Base-by-base conservation (phyloP, 139 green algal species). In the Eudorina sp. region DNA sequence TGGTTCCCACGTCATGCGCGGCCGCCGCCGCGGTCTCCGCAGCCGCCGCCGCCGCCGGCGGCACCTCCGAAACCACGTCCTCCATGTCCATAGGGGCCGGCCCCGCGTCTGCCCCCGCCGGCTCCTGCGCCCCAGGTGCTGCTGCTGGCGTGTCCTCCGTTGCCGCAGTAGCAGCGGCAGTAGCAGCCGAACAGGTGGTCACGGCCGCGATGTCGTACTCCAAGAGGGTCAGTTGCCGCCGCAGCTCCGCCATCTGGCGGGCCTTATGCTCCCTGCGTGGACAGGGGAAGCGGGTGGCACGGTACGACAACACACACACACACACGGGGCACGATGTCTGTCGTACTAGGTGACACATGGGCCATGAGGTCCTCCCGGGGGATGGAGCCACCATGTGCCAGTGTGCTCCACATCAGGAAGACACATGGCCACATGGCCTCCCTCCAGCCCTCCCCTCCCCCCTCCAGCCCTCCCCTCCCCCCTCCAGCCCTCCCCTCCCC, bases 151-250 rank as follows among this genome's bases (percentile, higher is more conserved):
- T 14, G 34, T 9, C 34, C 23, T 36, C n/a, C 41, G 8, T 55
- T 21, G 70, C 70, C 70, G 40, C n/a, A n/a, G n/a, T n/a, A 46
- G 64, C 64, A 9, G 64, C 64, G 18, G n/a, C n/a, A n/a, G 70
- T 18, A 14, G 9, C 40, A 6, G n/a, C 75, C 13, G 75, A 48
- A 40, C 18, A 55, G 62, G 48, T 4, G 19, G 89, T 72, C 80
- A 95, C 94, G 7, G 79, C 68, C 34, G 72, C 45, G 45, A 96
- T 93, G 87, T 97, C 94, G 8, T 84, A 48, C 23, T 97, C 91
- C 79, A 97, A 92, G 19, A 88, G 83, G 7, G 72, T 27, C 80
- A 97, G 90, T 88, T 97, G 92, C 77, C 89, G 83, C 40, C 93
- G 88, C 60, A 97, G 88, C 53, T 92, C 83, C 19, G 53, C 43